Conservation (phyloP, 1,284 basidiomycete species). For the Ustilago bromivora region DNA sequence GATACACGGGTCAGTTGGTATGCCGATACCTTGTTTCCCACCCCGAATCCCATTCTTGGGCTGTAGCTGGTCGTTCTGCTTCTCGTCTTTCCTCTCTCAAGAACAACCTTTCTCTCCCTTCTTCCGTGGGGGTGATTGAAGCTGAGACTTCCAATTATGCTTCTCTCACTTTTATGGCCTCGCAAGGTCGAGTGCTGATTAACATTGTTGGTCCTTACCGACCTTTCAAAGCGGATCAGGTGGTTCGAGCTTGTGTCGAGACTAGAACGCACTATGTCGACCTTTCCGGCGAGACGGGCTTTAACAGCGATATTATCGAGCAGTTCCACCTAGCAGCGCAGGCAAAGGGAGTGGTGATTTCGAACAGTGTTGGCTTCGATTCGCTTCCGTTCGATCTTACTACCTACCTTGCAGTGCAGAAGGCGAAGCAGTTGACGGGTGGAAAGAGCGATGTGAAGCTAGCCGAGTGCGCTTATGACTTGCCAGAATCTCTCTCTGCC, state of each 20-base stretch:
- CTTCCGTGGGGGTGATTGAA: constrained; percentile 47
- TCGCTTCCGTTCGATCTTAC: constrained; percentile 75
- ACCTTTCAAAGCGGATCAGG: constrained; percentile 42
- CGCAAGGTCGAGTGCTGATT: constrained; percentile 42
- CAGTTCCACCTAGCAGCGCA: constrained; percentile 78
- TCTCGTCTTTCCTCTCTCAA: constrained; percentile 45
- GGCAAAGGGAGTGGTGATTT: constrained; percentile 77
- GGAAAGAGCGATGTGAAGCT: constrained; percentile 59
- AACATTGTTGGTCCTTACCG: constrained; percentile 63
- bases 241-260: constrained; percentile 73
- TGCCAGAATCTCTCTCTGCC: constrained; percentile 76
- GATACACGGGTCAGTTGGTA: constrained; percentile 61
- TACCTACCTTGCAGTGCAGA: constrained; percentile 75
- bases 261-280: constrained; percentile 78
- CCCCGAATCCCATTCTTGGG: constrained; percentile 45
- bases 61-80: constrained; percentile 60
- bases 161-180: constrained; percentile 46
- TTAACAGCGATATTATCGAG: constrained; percentile 73
- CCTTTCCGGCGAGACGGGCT: constrained; percentile 73
- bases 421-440: constrained; percentile 71
- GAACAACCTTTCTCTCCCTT: constrained; percentile 34
- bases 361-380: constrained; percentile 80
- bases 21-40: constrained; percentile 56
- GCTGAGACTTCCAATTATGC: constrained; percentile 43
- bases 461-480: constrained; percentile 69